Conservation (phyloP, 768 basidiomycete genomes). For the Lactarius evosmus region DNA sequence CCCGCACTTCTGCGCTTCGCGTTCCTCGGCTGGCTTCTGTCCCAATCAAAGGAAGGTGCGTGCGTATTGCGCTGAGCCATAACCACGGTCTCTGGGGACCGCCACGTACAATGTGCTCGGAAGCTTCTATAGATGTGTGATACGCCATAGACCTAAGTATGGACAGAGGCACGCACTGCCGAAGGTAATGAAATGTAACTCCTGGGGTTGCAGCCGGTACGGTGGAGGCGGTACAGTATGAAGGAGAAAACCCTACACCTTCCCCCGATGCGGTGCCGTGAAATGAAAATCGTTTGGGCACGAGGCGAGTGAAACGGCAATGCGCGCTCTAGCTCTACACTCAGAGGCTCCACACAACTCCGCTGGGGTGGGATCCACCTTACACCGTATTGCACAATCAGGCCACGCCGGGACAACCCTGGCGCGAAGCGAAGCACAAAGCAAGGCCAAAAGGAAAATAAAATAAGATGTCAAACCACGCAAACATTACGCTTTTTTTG, state of each 20-base stretch:
- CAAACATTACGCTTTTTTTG: background rate
- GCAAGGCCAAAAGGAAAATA: too few relatives aligned
- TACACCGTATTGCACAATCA: background rate
- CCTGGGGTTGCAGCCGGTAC: background rate
- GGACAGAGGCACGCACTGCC: background rate
- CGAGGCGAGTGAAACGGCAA: constrained; percentile 5
- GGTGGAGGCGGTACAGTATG: background rate
- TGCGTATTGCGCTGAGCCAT: background rate
- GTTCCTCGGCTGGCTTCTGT: background rate
- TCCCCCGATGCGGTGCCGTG: constrained; percentile 10
- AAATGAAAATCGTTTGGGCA: background rate
- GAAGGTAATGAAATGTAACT: background rate
- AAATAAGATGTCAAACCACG: background rate
- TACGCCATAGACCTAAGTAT: background rate
- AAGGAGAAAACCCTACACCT: background rate
- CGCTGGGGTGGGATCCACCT: constrained; percentile 1
- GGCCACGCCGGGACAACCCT: background rate
- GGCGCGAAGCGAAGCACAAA: background rate
- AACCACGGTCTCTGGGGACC: background rate
- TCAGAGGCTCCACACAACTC: constrained; percentile 10
- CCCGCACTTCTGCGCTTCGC: constrained; percentile 3
- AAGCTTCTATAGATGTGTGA: background rate
- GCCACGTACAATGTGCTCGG: background rate
- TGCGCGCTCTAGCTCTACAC: constrained; percentile 6
- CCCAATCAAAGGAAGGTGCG: background rate